Evolutionary conservation across 331 rosid genomes (phyloP).

Genomic region (Quercus lobata): DNA sequence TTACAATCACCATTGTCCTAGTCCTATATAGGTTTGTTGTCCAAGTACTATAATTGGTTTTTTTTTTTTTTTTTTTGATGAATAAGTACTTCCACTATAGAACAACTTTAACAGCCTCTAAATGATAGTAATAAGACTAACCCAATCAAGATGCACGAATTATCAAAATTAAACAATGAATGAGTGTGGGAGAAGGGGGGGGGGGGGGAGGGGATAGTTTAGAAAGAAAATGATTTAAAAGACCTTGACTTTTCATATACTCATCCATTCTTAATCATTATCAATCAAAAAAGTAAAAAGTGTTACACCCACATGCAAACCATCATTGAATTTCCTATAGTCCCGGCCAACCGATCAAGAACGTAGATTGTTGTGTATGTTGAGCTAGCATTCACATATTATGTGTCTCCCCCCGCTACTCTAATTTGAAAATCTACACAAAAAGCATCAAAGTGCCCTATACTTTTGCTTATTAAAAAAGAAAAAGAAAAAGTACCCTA

Average conservation of each 20-base stretch:
- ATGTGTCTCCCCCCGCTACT: slow-evolving; percentile 20
- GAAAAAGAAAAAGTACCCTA: no score
- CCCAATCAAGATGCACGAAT: background rate
- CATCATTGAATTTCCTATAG: slow-evolving; percentile 29
- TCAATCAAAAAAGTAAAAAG: slow-evolving; percentile 28
- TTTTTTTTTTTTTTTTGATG: no score
- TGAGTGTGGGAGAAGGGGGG: background rate
- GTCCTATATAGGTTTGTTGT: background rate
- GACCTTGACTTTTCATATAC: slow-evolving; percentile 16
- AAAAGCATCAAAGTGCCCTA: background rate
- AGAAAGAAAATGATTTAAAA: background rate
- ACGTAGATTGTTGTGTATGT: slow-evolving; percentile 17
- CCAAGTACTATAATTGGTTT: background rate
- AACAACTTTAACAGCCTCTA: background rate
- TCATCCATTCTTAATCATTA: slow-evolving; percentile 27
- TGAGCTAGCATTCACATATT: slow-evolving; percentile 9
- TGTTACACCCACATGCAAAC: slow-evolving; percentile 49
- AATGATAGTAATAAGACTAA: slow-evolving; percentile 2
- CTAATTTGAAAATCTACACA: slow-evolving; percentile 36
- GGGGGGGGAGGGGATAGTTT: background rate
- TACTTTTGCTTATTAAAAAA: no score
- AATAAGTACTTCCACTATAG: background rate
- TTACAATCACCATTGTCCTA: background rate
- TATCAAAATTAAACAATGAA: background rate
- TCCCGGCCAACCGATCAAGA: slow-evolving; percentile 16